These are phyloP conservation scores for Teratosphaeria zuluensis DNA, from an alignment of 2,329 filamentous ascomycete genomes.

Conservation along the genomic window DNA sequence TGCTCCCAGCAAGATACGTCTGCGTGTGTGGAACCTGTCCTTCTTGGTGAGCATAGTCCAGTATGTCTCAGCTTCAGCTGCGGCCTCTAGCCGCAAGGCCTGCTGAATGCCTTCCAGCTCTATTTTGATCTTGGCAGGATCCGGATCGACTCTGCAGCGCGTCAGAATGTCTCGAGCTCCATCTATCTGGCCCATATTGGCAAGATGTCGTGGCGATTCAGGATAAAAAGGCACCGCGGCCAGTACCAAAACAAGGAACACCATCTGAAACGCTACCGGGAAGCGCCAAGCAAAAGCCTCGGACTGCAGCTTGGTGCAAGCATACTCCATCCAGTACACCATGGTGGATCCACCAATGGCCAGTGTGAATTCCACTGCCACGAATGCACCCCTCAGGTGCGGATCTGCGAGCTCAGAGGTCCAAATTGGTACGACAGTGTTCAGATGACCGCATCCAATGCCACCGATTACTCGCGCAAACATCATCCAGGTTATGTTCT, in stretches of 20 bases:
- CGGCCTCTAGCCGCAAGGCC: background rate
- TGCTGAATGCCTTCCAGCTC: constrained; percentile 1
- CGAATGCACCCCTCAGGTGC: constrained; percentile 1
- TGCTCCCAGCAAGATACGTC: background rate
- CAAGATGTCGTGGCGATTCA: constrained; percentile 57
- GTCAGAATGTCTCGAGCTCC: constrained; percentile 56
- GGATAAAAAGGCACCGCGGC: constrained; percentile 44
- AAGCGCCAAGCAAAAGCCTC: constrained; percentile 45
- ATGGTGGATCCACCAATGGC: background rate
- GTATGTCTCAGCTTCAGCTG: background rate
- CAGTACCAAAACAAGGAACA: constrained; percentile 50
- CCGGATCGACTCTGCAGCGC: background rate
- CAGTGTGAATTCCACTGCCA: constrained; percentile 1
- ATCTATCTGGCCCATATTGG: constrained; percentile 54
- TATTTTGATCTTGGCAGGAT: background rate
- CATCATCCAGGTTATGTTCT: constrained; percentile 3
- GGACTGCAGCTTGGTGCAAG: constrained; percentile 1
- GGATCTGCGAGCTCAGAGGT: constrained; percentile 1
- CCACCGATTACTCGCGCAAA: constrained; percentile 1
- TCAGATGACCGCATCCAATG: background rate
- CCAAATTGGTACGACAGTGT: constrained; percentile 2
- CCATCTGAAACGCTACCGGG: constrained; percentile 58
- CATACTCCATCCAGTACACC: constrained; percentile 3
- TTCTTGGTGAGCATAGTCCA: constrained; percentile 1
- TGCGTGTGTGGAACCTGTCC: background rate